Percentiles rank a stretch among this genome's conserved stretches.
phyloP scores from a whole-genome alignment of 176 grass and related monocot genomes.

The Chloris gayana region DNA sequence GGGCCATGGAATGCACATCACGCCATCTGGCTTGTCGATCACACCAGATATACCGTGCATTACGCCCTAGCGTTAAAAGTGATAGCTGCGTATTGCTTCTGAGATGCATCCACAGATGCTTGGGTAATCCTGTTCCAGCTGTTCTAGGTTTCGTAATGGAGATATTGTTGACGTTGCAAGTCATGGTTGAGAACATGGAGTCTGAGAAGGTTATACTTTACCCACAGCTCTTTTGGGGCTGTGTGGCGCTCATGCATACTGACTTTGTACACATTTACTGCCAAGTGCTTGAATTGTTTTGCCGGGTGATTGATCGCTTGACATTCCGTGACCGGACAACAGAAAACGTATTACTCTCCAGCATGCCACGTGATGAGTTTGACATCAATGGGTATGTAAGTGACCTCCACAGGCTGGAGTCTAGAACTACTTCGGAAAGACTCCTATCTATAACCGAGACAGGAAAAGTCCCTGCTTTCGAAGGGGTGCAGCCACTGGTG shows the following conservation, averaged over 20 bases:
- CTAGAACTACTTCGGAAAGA: conserved; percentile 60
- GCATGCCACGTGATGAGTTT: conserved; percentile 95
- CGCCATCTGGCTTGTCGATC: conserved; percentile 89
- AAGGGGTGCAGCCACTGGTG: conserved; percentile 94
- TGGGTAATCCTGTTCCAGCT: conserved; percentile 85
- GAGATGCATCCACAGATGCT: conserved; percentile 89
- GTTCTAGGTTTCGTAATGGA: conserved; percentile 96
- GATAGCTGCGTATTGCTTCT: conserved; percentile 92
- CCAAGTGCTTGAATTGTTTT: conserved; percentile 88
- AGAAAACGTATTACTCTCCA: conserved; percentile 86
- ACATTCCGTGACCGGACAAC: conserved; percentile 85
- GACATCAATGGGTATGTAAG: conserved; percentile 66
- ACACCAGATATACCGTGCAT: conserved; percentile 94
- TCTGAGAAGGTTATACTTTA: conserved; percentile 97
- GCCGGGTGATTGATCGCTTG: conserved; percentile 81
- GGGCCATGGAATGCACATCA: conserved; percentile 98
- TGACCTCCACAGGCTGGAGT: conserved; percentile 76
- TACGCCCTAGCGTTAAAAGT: conserved; percentile 87
- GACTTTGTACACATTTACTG: conserved; percentile 96
- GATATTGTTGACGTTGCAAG: conserved; percentile 87
- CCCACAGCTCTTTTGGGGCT: conserved; percentile 98
- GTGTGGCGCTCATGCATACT: conserved; percentile 94
- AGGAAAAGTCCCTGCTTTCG: conserved; percentile 81
- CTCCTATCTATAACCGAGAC: conserved; percentile 60
- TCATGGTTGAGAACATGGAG: conserved; percentile 99